phyloP scores from a whole-genome alignment of 2,329 filamentous ascomycete genomes.

The Diaporthe sp. region DNA sequence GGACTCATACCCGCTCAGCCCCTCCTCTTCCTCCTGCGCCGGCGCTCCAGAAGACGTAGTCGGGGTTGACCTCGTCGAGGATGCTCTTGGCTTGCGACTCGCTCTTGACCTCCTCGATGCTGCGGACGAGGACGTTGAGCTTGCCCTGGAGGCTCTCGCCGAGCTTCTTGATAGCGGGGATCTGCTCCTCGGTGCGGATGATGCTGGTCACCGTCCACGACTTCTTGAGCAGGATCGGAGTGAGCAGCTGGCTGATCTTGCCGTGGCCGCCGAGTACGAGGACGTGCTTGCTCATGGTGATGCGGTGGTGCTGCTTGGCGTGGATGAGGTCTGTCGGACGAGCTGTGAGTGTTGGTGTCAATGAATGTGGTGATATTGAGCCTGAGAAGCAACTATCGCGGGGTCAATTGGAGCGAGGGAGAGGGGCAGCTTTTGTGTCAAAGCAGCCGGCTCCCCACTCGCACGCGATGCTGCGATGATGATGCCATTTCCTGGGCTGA shows the following conservation, averaged over 20 bases:
- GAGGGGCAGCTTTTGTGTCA: slow-evolving; percentile 30
- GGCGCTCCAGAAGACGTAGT: slow-evolving; percentile 79
- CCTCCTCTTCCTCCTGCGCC: slow-evolving; percentile 74
- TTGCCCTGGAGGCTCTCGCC: slow-evolving; percentile 68
- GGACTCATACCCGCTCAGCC: slow-evolving; percentile 57
- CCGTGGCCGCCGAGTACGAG: slow-evolving; percentile 87
- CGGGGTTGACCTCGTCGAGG: slow-evolving; percentile 70
- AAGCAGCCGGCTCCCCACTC: neutral
- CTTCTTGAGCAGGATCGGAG: slow-evolving; percentile 79
- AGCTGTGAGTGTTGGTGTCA: neutral
- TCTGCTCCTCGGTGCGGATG: slow-evolving; percentile 80
- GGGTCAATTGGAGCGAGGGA: neutral
- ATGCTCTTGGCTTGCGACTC: slow-evolving; percentile 73
- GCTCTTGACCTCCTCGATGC: slow-evolving; percentile 78
- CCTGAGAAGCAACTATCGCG: slow-evolving; percentile 7
- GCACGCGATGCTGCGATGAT: slow-evolving; percentile 18
- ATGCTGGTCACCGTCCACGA: slow-evolving; percentile 84
- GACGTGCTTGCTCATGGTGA: slow-evolving; percentile 62
- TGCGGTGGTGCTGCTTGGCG: neutral
- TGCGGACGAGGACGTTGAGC: slow-evolving; percentile 77
- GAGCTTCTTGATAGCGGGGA: slow-evolving; percentile 72
- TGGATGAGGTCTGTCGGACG: neutral
- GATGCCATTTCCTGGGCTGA: slow-evolving; percentile 36
- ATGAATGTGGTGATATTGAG: neutral
- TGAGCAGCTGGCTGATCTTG: slow-evolving; percentile 81